Conservation (phyloP, 2,329 filamentous ascomycete species). For the Phialocephala subalpina region DNA sequence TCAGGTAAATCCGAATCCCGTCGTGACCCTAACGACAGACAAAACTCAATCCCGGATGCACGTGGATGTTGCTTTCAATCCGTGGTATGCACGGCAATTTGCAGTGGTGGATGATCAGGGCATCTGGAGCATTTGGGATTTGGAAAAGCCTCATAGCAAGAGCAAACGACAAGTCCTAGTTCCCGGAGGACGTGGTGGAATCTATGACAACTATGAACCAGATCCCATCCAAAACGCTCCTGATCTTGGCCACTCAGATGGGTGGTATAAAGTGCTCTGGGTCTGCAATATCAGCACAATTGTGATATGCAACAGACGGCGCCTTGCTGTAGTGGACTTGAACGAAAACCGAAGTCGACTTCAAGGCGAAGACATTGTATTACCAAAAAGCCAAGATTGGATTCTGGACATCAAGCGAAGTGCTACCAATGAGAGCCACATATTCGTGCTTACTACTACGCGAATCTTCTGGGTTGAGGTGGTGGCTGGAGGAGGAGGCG, state of each 20-base stretch:
- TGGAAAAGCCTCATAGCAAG: slow-evolving; percentile 37
- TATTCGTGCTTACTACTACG: slow-evolving; percentile 62
- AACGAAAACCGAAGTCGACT: slow-evolving; percentile 34
- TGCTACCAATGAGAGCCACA: slow-evolving; percentile 53
- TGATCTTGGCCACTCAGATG: slow-evolving; percentile 39
- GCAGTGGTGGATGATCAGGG: slow-evolving; percentile 71
- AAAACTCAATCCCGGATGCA: slow-evolving; percentile 64
- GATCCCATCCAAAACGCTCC: slow-evolving; percentile 17
- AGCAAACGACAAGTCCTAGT: slow-evolving; percentile 18
- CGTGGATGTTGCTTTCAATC: slow-evolving; percentile 71
- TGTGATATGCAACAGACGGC: slow-evolving; percentile 51
- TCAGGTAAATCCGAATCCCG: slow-evolving; percentile 61
- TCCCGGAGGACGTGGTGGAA: slow-evolving; percentile 34
- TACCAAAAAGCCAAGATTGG: slow-evolving; percentile 46
- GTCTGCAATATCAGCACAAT: slow-evolving; percentile 54
- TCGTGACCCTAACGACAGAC: slow-evolving; percentile 59
- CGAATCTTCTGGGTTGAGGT: slow-evolving; percentile 44
- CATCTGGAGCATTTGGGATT: slow-evolving; percentile 73
- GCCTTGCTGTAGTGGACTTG: slow-evolving; percentile 42
- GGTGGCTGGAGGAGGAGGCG: slow-evolving; percentile 30
- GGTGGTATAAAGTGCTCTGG: slow-evolving; percentile 60
- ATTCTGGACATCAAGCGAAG: slow-evolving; percentile 65
- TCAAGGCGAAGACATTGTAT: slow-evolving; percentile 30
- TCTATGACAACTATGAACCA: slow-evolving; percentile 35
- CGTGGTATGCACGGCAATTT: slow-evolving; percentile 66